Base-by-base conservation (phyloP, 2,329 filamentous ascomycete genomes). In the Aspergillus sclerotialis region DNA sequence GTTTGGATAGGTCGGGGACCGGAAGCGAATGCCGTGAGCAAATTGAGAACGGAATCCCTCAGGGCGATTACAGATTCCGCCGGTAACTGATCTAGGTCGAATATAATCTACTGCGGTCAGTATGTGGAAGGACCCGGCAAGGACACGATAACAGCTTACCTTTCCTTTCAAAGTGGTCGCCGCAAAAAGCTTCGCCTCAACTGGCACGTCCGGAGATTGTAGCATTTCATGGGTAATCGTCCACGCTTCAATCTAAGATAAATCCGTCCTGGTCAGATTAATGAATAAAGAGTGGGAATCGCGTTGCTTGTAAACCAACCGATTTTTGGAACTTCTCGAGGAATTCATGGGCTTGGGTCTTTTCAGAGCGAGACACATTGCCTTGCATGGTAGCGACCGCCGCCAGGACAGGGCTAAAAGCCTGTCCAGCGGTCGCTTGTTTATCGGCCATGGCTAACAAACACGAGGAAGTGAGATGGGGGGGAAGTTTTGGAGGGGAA, bases 291-390 rank as follows among this genome's bases (percentile, higher is more conserved):
- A 40, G 38, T 34, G 32, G 38, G 37, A 38, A 33, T 33, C 13
- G 33, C 16, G 35, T 21, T 4, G n/a, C n/a, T n/a, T n/a, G n/a
- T n/a, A 3, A 39, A 76, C 82, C 49, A 65, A 94, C 90, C 63
- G 92, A 96, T 78, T 98, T 98, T 75, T 98, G 92, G 66, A 96
- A 98, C 51, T 79, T 81, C 66, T 94, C 85, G 40, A 98, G 73
- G 60, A 82, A 98, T 59, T 90, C 80, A 58, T 95, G 89, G 40
- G 87, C 89, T 63, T 88, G 83, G 60, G 83, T 82, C 71, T 96
- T 96, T 57, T 84, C 78, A 46, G 82, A 75, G 55, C 83, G 77
- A 56, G 90, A 80, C 48, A 80, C 83, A 65, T 82, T 84, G 59
- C 88, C 75, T 56, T 78, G 82, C 89, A 98, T 94, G 44, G 89